A percentile compares a stretch with the other conserved stretches of the same genome.
Evolutionary conservation across 345 rosid species (phyloP).

Genomic region (Nephelium lappaceum): DNA sequence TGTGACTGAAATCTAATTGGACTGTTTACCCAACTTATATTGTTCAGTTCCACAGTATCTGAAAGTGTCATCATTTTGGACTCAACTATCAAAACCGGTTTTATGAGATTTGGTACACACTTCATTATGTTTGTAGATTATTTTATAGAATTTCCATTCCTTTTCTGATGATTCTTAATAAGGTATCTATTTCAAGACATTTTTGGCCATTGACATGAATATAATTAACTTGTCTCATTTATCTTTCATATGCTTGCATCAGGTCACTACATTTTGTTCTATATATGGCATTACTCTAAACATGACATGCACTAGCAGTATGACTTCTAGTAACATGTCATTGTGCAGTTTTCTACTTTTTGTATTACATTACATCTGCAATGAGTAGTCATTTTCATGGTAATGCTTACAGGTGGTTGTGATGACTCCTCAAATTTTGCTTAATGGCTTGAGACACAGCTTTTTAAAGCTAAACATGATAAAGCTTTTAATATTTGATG

Average conservation of each 20-base stretch:
- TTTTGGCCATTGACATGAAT: background rate
- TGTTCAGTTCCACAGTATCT: background rate
- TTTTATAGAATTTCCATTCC: background rate
- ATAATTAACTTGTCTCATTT: too few species aligned
- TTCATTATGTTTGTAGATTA: background rate
- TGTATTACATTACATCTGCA: too few species aligned
- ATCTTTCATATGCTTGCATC: too few species aligned
- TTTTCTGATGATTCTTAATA: background rate
- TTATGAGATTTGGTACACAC: background rate
- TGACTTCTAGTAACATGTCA: background rate
- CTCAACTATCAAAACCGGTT: background rate
- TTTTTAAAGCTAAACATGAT: conserved; percentile 58
- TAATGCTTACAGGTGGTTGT: conserved; percentile 69
- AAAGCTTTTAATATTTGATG: conserved; percentile 84
- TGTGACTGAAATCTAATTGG: background rate
- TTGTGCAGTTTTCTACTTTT: background rate
- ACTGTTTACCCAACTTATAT: background rate
- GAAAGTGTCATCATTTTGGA: background rate
- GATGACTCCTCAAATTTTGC: conserved; percentile 95
- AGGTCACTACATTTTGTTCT: background rate
- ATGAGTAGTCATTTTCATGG: conserved; percentile 7
- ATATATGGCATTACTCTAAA: background rate
- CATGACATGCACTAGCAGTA: background rate
- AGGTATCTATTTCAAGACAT: background rate
- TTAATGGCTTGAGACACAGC: conserved; percentile 66